These are phyloP conservation scores for Penicillium janthinellum DNA, from an alignment of 2,329 filamentous ascomycete genomes.

Conservation along the genomic window DNA sequence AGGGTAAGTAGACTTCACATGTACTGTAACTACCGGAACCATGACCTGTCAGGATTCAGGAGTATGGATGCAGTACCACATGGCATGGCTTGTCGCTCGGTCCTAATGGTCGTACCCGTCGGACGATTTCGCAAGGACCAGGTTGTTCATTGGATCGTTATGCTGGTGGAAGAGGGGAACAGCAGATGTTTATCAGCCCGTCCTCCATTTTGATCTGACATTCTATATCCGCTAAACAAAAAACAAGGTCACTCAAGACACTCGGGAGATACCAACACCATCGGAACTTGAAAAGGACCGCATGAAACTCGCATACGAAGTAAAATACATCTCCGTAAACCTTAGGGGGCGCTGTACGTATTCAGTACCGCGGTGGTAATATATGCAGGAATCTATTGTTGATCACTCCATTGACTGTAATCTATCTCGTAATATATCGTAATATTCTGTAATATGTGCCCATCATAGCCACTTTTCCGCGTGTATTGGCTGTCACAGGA, in stretches of 20 bases:
- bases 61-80: not conserved
- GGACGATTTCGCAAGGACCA: constrained; percentile 1
- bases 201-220: not conserved
- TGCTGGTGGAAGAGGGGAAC: not conserved
- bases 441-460: not conserved
- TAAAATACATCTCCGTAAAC: not conserved
- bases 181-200: not conserved
- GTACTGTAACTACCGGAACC: not conserved
- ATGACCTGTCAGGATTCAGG: not conserved
- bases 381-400: not conserved
- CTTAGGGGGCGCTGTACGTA: not conserved
- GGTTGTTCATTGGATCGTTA: not conserved
- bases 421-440: not conserved
- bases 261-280: not conserved
- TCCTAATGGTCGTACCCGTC: constrained; percentile 7
- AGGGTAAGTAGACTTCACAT: too few species aligned
- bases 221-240: not conserved
- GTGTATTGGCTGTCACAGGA: not conserved
- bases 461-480: not conserved
- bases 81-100: not conserved
- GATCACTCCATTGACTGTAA: not conserved
- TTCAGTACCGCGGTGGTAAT: not conserved
- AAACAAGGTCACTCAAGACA: not conserved
- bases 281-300: not conserved
- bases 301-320: not conserved